phyloP scores from a whole-genome alignment of 257 asterid species.

The Forsythia suspensa region DNA sequence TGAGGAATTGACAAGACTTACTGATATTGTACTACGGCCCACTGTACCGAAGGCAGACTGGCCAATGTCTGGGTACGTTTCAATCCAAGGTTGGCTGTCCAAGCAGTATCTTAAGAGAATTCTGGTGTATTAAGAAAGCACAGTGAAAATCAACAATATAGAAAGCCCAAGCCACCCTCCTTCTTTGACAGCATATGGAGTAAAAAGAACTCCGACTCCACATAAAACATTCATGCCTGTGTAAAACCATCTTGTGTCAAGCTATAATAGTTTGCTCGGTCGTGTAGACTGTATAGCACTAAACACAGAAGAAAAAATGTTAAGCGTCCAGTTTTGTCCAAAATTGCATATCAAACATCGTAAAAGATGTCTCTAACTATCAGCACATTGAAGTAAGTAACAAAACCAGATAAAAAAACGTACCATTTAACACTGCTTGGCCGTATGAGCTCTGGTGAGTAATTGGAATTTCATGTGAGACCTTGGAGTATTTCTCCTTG shows the following conservation, averaged over 20 bases:
- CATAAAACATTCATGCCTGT: conserved; percentile 88
- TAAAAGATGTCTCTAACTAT: background rate
- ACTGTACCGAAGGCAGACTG: conserved; percentile 87
- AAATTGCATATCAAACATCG: background rate
- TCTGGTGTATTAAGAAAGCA: conserved; percentile 89
- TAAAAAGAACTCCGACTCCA: conserved; percentile 97
- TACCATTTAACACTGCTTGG: conserved; percentile 86
- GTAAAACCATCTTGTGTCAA: conserved; percentile 3
- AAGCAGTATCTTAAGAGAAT: conserved; percentile 74
- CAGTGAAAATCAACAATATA: conserved; percentile 58
- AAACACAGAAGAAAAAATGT: background rate
- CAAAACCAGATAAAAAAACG: background rate
- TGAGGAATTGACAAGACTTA: conserved; percentile 35
- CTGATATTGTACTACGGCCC: conserved; percentile 82
- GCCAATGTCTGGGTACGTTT: conserved; percentile 95
- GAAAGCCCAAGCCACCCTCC: conserved; percentile 97
- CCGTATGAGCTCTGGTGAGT: conserved; percentile 66
- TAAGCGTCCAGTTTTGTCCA: background rate
- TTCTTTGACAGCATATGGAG: conserved; percentile 91
- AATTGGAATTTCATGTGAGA: conserved; percentile 56
- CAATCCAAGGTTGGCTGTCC: conserved; percentile 96
- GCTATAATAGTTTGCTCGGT: background rate
- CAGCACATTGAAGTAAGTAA: background rate
- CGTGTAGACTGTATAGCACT: background rate
- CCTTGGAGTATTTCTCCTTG: conserved; percentile 47